Conservation (phyloP, 73 alveolate genomes). For the Paramecium octaurelia region DNA sequence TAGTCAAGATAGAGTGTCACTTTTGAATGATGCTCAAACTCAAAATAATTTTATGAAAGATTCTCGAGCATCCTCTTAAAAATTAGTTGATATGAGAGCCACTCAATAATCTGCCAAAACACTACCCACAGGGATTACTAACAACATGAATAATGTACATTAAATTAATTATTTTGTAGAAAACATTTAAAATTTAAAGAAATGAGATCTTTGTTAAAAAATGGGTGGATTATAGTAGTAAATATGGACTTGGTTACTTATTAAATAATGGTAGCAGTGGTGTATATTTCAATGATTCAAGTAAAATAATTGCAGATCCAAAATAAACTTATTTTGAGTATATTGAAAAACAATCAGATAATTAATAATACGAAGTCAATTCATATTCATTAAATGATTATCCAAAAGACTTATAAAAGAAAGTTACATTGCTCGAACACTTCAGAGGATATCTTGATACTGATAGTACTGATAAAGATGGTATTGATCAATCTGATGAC, state of each 20-base stretch:
- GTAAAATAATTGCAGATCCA: constrained; percentile 83
- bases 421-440: constrained; percentile 89
- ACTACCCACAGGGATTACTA: constrained; percentile 5
- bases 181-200: background rate
- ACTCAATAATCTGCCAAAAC: constrained; percentile 29
- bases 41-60: constrained; percentile 45
- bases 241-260: constrained; percentile 89
- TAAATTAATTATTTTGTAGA: background rate
- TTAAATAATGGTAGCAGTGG: constrained; percentile 84
- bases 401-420: constrained; percentile 90
- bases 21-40: constrained; percentile 40
- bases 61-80: constrained; percentile 43
- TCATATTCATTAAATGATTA: constrained; percentile 66
- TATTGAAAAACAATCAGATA: constrained; percentile 21
- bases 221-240: constrained; percentile 92
- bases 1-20: constrained; percentile 44
- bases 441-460: constrained; percentile 84
- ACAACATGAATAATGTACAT: background rate
- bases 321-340: constrained; percentile 73
- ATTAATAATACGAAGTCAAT: constrained; percentile 43
- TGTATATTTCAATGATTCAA: constrained; percentile 86
- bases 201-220: constrained; percentile 85
- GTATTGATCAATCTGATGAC: background rate
- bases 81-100: background rate
- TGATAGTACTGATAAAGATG: constrained; percentile 57